Base-by-base conservation (phyloP, 345 rosid species). In the Citrus hindsii region DNA sequence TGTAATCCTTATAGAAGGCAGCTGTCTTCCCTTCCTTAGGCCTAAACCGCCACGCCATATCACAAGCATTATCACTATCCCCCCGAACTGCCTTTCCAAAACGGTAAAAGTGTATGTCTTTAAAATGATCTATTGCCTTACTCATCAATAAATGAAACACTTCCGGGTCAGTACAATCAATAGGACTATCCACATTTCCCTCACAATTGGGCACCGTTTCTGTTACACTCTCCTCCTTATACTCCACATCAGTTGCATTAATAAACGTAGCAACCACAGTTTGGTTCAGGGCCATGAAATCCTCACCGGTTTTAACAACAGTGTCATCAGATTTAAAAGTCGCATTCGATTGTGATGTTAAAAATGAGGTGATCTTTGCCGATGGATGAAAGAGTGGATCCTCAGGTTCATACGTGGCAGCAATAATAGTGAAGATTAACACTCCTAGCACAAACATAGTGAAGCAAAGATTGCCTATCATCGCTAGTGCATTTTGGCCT, bases 21-120 rank as follows among this genome's bases (percentile, higher is more conserved):
- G 97, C 96, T 2, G 87, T 78, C 85, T 91, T 94, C 69, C 98
- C 99, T 74, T 96, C 97, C 83, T 89, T 96, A n/a, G 98, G 99
- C 86, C 97, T 87, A 79, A 88, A 92, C 76, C 97, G 83, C 97
- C 98, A 96, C 0, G 97, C 98, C 97, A 96, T 93, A 76, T 96
- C 97, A 72, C 97, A 96, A 18, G 84, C 86, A 75, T 67, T 88
- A 48, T 75, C 92, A 66, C 86, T 82, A 42, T 76, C 58, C 7
- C 97, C 97, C 67, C 78, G 81, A 25, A 82, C 88, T 0, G 95
- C 90, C 83, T 94, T 96, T 63, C 99, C 97, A 66, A 94, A 96
- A 78, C 92, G 85, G 76, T 96, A 94, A 66, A 96, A 94, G 81
- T 96, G 97, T 61, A 89, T 90, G 77, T 96, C 99, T 85, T 89